Evolutionary conservation across 2,329 filamentous ascomycete species (phyloP).

Genomic region (Lachnellula arida): DNA sequence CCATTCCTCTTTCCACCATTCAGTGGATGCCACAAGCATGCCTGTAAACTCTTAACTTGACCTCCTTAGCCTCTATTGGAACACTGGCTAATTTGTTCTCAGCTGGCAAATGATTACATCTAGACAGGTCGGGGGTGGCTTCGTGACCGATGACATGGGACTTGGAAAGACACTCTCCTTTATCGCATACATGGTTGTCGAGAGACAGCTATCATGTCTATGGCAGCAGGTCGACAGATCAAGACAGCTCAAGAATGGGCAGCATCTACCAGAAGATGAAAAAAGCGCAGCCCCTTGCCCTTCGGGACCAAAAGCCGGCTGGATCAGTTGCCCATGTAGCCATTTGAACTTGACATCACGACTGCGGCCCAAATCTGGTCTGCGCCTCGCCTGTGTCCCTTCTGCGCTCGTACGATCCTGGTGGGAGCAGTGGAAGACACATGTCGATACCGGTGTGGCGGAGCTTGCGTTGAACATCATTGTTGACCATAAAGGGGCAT

Average conservation of each 20-base stretch:
- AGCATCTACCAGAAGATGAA: conserved; percentile 2
- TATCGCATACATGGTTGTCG: no score
- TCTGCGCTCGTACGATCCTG: conserved; percentile 8
- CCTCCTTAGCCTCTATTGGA: not conserved
- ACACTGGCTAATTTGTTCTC: not conserved
- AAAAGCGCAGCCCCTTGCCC: not conserved
- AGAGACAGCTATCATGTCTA: conserved; percentile 13
- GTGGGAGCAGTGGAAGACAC: conserved; percentile 11
- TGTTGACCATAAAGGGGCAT: conserved; percentile 4
- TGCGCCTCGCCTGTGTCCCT: conserved; percentile 15
- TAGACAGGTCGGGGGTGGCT: conserved; percentile 52
- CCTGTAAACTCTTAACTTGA: not conserved
- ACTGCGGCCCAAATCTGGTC: conserved; percentile 9
- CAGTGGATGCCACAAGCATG: not conserved
- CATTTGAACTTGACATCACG: conserved; percentile 1
- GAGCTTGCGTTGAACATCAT: conserved; percentile 7
- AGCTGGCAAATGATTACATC: conserved; percentile 17
- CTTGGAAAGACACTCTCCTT: not conserved
- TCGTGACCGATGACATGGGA: conserved; percentile 53
- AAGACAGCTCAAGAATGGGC: not conserved
- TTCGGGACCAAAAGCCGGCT: not conserved
- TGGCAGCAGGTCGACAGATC: conserved; percentile 8
- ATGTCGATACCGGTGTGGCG: conserved; percentile 5
- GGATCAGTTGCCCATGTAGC: conserved; percentile 18
- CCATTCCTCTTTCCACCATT: not conserved